Percentiles rank a stretch among this genome's conserved stretches.
These are phyloP conservation scores for Jamesozyma rosinii DNA, from an alignment of 805 yeast genomes.

Conservation along the genomic window DNA sequence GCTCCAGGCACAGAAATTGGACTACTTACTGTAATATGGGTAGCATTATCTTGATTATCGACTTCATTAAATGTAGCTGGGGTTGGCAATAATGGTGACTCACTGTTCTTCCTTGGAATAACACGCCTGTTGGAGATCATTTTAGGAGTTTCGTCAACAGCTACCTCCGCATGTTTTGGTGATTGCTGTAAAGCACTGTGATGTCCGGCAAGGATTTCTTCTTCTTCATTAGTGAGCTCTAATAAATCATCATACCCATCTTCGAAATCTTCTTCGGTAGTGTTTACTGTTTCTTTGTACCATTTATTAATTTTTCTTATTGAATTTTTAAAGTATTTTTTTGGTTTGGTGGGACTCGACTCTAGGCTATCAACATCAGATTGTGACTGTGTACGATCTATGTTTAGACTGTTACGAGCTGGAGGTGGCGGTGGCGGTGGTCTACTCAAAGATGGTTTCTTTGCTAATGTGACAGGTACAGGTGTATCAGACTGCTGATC, in stretches of 20 bases:
- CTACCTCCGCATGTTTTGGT: background rate
- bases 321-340: slow-evolving; percentile 37
- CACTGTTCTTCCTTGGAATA: background rate
- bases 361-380: background rate
- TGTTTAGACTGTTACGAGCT: background rate
- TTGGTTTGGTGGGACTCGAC: slow-evolving; percentile 21
- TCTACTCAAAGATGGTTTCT: background rate
- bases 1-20: background rate
- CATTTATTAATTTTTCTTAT: slow-evolving; percentile 58
- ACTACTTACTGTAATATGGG: background rate
- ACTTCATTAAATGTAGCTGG: background rate
- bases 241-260: slow-evolving; percentile 2
- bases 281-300: slow-evolving; percentile 37
- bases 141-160: slow-evolving; percentile 11
- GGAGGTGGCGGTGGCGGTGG: background rate
- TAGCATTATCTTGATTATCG: background rate
- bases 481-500: background rate
- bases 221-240: slow-evolving; percentile 1
- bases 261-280: slow-evolving; percentile 2
- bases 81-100: background rate
- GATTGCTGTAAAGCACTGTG: background rate
- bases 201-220: background rate
- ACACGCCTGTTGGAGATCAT: slow-evolving; percentile 29
- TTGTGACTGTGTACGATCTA: background rate
- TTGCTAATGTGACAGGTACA: background rate